Evolutionary conservation across 225 moss, liverwort and hornwort genomes (phyloP), one percentile per base, ranked within the genome.

Genomic region (Asterella californica): DNA sequence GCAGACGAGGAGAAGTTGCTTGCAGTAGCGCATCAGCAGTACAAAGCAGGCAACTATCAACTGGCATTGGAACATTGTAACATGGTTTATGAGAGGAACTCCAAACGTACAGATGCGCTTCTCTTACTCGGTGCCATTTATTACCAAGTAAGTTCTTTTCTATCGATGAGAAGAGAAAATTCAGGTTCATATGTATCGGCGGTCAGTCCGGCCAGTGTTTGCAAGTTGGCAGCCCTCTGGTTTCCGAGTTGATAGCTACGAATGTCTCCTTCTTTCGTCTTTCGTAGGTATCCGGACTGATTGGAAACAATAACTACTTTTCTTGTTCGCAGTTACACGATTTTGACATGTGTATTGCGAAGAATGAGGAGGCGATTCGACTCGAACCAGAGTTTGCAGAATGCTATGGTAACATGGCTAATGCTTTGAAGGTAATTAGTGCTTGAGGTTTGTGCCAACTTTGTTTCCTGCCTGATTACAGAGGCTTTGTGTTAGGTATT

Each of bases 361-460:
- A 95, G 76, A 99, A 99, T 52, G 90, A 95, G 78, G 95, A 99
- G 77, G 99, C 99, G 22, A 99, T 99, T 55, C 85, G 85, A 62
- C 88, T 99, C 47, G 95, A 99, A 75, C 99, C 99, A 33, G 93
- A 99, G 70, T 99, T 99, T 71, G 99, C 99, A 15, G 95, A 99
- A 81, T 99, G 95, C 85, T 99, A 95, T 80, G 93, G 99, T 66
- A 99, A 99, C 76, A 99, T 99, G 99, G 99, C 99, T n/a, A 99
- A 99, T 86, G 99, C 99, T 10, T 85, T 95, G 86, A 95, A 99
- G 99, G 99, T 95, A 85, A 82, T 1, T 27, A 78, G 49, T 83
- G 67, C 55, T 59, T 42, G 34, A 12, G 25, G 22, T 54, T 72
- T 15, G 25, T 22, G 24, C 19, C n/a, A 69, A 5, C 19, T 70